Conservation (phyloP, 305 asterid species). For the Andrographis paniculata region DNA sequence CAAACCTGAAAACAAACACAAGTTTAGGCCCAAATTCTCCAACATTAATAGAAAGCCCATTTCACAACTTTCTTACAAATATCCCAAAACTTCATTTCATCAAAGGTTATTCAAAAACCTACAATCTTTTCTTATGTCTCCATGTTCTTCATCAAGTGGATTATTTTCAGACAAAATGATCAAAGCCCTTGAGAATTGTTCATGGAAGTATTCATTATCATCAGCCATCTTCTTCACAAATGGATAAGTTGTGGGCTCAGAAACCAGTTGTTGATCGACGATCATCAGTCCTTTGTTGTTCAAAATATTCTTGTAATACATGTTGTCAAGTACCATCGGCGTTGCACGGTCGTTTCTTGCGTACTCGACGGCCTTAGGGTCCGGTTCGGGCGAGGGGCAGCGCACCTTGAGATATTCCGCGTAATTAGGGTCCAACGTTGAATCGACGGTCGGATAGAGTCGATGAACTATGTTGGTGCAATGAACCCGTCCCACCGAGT, state of each 20-base stretch:
- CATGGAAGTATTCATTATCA: slow-evolving; percentile 58
- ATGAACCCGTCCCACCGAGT: slow-evolving; percentile 75
- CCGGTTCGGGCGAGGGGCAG: slow-evolving; percentile 43
- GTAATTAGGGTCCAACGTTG: slow-evolving; percentile 35
- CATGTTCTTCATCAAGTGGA: slow-evolving; percentile 44
- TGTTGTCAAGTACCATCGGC: slow-evolving; percentile 55
- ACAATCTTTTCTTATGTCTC: slow-evolving; percentile 64
- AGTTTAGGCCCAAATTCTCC: too few species aligned
- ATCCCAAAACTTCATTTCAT: background rate
- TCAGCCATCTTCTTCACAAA: slow-evolving; percentile 67
- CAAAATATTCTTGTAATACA: slow-evolving; percentile 58
- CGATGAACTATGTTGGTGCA: slow-evolving; percentile 51
- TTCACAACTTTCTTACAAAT: background rate
- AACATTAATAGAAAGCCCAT: too few species aligned
- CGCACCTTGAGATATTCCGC: slow-evolving; percentile 51
- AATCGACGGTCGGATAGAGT: slow-evolving; percentile 60
- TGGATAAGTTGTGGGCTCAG: slow-evolving; percentile 46
- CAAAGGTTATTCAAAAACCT: slow-evolving; percentile 34
- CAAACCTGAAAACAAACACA: too few species aligned
- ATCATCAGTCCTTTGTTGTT: slow-evolving; percentile 36
- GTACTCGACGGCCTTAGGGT: slow-evolving; percentile 39
- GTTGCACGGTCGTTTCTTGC: slow-evolving; percentile 50
- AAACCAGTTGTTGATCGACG: slow-evolving; percentile 50
- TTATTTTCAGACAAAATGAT: slow-evolving; percentile 56
- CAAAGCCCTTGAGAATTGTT: slow-evolving; percentile 57